phyloP scores from a whole-genome alignment of 768 basidiomycete genomes.

The Mycena belliarum region DNA sequence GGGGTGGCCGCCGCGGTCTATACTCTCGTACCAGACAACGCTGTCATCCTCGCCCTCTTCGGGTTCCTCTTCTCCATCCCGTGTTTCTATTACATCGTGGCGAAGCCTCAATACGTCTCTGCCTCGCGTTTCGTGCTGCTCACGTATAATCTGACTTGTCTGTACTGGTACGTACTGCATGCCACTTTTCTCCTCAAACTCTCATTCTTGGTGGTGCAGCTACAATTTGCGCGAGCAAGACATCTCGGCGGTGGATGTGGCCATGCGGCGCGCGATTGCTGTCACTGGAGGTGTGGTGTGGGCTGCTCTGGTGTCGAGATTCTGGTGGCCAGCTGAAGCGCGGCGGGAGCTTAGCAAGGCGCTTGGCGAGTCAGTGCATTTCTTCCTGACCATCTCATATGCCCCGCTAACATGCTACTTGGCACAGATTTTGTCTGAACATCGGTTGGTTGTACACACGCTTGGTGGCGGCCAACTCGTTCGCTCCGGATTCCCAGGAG shows the following conservation, averaged over 20 bases:
- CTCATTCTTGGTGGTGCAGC: conserved; percentile 36
- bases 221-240: conserved; percentile 75
- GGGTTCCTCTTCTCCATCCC: conserved; percentile 91
- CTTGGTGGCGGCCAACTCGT: conserved; percentile 85
- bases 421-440: conserved; percentile 86
- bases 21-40: conserved; percentile 73
- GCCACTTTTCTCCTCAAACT: neutral
- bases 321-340: conserved; percentile 97
- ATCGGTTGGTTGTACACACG: conserved; percentile 94
- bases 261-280: conserved; percentile 73
- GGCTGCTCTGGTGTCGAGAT: conserved; percentile 84
- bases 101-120: conserved; percentile 72
- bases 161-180: conserved; percentile 51
- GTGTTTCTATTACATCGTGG: conserved; percentile 89
- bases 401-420: neutral
- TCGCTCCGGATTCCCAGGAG: conserved; percentile 48
- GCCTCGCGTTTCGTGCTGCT: conserved; percentile 80
- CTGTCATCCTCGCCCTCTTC: conserved; percentile 72
- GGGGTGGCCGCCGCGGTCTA: conserved; percentile 72
- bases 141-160: conserved; percentile 88
- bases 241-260: conserved; percentile 66
- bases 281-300: conserved; percentile 87
- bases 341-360: conserved; percentile 81
- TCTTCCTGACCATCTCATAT: conserved; percentile 4
- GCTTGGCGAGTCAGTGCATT: conserved; percentile 70